phyloP scores from a whole-genome alignment of 2,329 filamentous ascomycete genomes.

The Colletotrichum orchidophilum region DNA sequence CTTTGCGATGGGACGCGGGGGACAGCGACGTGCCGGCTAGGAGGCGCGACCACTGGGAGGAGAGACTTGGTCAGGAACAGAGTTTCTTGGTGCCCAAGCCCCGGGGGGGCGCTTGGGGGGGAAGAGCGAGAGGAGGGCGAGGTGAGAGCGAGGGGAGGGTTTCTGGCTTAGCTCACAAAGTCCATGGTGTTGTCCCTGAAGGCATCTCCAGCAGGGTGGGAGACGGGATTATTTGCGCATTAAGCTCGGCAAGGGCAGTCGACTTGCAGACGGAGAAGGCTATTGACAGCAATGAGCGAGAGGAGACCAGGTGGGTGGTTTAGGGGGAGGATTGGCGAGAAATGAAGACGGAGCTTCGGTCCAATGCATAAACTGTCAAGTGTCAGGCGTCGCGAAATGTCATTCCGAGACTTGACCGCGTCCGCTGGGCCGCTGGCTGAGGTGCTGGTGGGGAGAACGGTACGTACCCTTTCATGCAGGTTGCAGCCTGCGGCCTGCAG shows the following conservation, averaged over 20 bases:
- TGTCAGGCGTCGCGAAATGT: conserved; percentile 45
- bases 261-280: not conserved
- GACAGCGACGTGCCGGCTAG: conserved; percentile 70
- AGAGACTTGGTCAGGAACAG: not conserved
- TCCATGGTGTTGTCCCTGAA: conserved; percentile 59
- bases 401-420: conserved; percentile 35
- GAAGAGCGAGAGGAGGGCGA: not conserved
- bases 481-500: not conserved
- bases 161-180: conserved; percentile 56
- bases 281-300: not conserved
- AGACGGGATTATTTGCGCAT: conserved; percentile 23
- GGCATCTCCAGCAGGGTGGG: conserved; percentile 51
- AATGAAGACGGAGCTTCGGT: conserved; percentile 12
- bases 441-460: not conserved
- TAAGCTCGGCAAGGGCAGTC: not conserved
- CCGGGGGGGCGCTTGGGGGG: too few species aligned
- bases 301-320: conserved; percentile 2
- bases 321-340: not conserved
- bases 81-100: not conserved
- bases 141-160: not conserved
- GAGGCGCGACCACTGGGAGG: conserved; percentile 70
- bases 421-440: not conserved
- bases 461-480: conserved; percentile 8
- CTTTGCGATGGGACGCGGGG: conserved; percentile 63
- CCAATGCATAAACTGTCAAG: conserved; percentile 44